Evolutionary conservation across 441 rosid species (phyloP).

Genomic region (Sinapis alba): DNA sequence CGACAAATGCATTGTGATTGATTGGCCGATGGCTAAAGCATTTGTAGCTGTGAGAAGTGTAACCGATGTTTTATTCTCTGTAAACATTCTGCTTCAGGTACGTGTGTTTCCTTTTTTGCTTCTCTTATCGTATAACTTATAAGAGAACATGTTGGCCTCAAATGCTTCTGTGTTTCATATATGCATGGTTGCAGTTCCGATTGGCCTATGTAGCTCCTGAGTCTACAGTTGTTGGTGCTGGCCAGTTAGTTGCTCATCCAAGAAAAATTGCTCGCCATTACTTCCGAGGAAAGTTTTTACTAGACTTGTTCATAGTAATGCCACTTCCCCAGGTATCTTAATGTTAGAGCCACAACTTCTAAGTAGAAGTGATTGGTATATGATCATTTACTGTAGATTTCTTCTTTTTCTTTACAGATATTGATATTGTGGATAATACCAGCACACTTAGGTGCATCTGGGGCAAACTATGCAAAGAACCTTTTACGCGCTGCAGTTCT

Average conservation of each 20-base stretch:
- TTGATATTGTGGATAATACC: not conserved
- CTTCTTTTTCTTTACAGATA: not conserved
- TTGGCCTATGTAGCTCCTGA: conserved; percentile 1
- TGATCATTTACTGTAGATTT: not conserved
- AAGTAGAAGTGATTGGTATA: not conserved
- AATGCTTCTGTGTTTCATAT: not conserved
- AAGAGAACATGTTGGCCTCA: not conserved
- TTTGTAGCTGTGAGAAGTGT: not conserved
- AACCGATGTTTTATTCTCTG: conserved; percentile 1
- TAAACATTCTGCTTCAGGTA: conserved; percentile 9
- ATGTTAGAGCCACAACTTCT: not conserved
- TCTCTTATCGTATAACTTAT: not conserved
- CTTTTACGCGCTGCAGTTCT: not conserved
- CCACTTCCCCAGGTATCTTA: not conserved
- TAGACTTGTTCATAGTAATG: not conserved
- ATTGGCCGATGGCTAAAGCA: conserved; percentile 6
- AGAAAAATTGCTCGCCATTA: not conserved
- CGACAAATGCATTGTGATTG: not conserved
- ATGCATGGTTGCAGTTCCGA: not conserved
- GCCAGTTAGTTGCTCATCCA: not conserved
- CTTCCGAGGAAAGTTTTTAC: not conserved
- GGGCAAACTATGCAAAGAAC: not conserved
- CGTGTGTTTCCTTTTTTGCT: not conserved
- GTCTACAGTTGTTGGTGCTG: not conserved
- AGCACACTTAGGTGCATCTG: not conserved